These are phyloP conservation scores for Trypanosoma melophagium DNA, from an alignment of 208 protist species.

Conservation along the genomic window DNA sequence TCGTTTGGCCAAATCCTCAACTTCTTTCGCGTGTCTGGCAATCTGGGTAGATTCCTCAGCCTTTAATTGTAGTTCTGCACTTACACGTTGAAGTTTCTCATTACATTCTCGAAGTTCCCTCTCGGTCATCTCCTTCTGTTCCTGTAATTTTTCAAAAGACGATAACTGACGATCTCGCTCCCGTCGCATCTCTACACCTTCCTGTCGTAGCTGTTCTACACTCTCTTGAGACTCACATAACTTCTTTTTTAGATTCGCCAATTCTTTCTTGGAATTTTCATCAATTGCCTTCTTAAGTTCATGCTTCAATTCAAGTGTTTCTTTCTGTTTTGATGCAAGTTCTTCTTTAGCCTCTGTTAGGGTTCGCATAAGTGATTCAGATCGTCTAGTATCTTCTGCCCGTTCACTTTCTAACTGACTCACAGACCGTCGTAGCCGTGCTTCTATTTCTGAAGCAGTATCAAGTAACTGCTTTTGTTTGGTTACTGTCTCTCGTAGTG, in stretches of 20 bases:
- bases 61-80: constrained; percentile 35
- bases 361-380: background rate
- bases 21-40: constrained; percentile 50
- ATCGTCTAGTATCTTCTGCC: background rate
- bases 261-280: background rate
- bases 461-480: constrained; percentile 12
- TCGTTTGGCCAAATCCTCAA: constrained; percentile 51
- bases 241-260: background rate
- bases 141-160: constrained; percentile 10
- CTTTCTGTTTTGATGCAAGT: constrained; percentile 1
- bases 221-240: constrained; percentile 10
- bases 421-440: background rate
- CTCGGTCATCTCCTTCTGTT: constrained; percentile 12
- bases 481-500: constrained; percentile 1
- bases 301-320: background rate
- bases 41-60: constrained; percentile 41
- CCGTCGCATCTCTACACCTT: constrained; percentile 24
- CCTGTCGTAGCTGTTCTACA: constrained; percentile 25
- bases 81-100: constrained; percentile 32
- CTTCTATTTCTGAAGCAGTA: constrained; percentile 2
- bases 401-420: background rate
- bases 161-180: constrained; percentile 25
- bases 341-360: constrained; percentile 7
- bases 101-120: constrained; percentile 32
- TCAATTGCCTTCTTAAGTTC: constrained; percentile 5